phyloP scores from a whole-genome alignment of 2,329 filamentous ascomycete species.

The Fusarium tanahbumbuense region DNA sequence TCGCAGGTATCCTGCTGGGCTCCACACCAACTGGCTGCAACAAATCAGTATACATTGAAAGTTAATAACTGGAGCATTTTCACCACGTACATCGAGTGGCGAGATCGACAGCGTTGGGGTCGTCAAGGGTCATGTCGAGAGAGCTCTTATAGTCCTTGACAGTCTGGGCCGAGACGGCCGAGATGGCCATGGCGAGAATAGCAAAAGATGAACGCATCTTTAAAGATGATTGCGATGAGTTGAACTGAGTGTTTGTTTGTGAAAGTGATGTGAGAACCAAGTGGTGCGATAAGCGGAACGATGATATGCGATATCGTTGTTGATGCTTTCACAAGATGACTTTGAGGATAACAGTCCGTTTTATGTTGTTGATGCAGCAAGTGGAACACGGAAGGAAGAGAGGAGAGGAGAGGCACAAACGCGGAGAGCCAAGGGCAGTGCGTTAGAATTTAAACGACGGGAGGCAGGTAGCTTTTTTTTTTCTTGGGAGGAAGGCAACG shows the following conservation, averaged over 20 bases:
- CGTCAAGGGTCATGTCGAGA: conserved; percentile 57
- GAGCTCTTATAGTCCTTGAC: conserved; percentile 58
- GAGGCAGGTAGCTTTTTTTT: conserved; percentile 19
- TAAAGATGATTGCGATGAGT: conserved; percentile 30
- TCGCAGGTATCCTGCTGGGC: conserved; percentile 63
- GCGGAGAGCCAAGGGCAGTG: conserved; percentile 33
- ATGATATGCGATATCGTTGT: conserved; percentile 38
- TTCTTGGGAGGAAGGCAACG: conserved; percentile 33
- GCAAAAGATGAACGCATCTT: conserved; percentile 57
- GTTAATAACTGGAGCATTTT: neutral
- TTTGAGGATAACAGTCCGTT: conserved; percentile 9
- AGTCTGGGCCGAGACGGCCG: conserved; percentile 54
- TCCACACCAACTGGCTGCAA: conserved; percentile 62
- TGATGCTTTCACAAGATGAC: conserved; percentile 21
- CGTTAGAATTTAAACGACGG: conserved; percentile 38
- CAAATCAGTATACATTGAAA: conserved; percentile 23
- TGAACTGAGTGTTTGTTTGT: conserved; percentile 19
- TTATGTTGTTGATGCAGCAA: conserved; percentile 31
- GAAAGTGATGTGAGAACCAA: conserved; percentile 18
- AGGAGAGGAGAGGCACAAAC: conserved; percentile 3
- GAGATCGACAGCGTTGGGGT: conserved; percentile 52
- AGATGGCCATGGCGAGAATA: conserved; percentile 59
- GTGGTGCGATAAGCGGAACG: conserved; percentile 33
- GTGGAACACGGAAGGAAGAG: conserved; percentile 24
- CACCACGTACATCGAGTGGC: conserved; percentile 54